Evolutionary conservation across 2,329 filamentous ascomycete genomes (phyloP), one percentile per base, ranked within the genome.

Genomic region (Aspergillus novofumigatus): DNA sequence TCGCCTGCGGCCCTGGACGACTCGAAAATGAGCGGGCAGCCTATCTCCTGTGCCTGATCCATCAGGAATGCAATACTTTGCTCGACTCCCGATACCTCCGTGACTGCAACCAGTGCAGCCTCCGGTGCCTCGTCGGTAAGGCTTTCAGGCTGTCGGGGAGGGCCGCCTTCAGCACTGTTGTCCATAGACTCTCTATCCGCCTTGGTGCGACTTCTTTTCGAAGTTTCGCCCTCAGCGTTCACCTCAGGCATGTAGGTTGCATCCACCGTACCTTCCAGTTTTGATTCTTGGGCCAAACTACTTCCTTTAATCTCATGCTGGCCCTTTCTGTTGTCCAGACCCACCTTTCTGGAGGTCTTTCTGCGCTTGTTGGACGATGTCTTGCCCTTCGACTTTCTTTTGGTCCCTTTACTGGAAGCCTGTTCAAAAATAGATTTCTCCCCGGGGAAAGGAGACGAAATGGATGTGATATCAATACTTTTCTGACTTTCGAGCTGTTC

Each of bases 361-460:
- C 25, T 21, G 25, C 52, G 32, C 21, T 49, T 50, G 14, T 23
- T 26, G 20, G 23, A 56, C 14, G 50, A 48, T 57, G 56, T 47
- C 41, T 58, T 61, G 23, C 20, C 26, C 17, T 45, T 58, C 23
- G n/a, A 45, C 17, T 54, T 56, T 11, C 41, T 53, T 32, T 45
- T 44, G 7, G 28, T 47, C 20, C 42, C 14, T 54, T 48, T 25
- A 54, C 32, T 57, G 1, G 28, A 3, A 9, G 14, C 50, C 28
- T 29, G 44, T 9, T 51, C 38, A 20, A 58, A 55, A n/a, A 53
- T 14, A 17, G 10, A 54, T 3, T 29, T 50, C 3, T 52, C 53
- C 26, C 50, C 52, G 17, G 60, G 45, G 1, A 38, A 28, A 1
- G 64, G 62, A 7, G 64, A 65, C 28, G 60, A 59, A n/a, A 64